Conservation (phyloP, 2,329 filamentous ascomycete species). For the Aspergillus calidoustus region DNA sequence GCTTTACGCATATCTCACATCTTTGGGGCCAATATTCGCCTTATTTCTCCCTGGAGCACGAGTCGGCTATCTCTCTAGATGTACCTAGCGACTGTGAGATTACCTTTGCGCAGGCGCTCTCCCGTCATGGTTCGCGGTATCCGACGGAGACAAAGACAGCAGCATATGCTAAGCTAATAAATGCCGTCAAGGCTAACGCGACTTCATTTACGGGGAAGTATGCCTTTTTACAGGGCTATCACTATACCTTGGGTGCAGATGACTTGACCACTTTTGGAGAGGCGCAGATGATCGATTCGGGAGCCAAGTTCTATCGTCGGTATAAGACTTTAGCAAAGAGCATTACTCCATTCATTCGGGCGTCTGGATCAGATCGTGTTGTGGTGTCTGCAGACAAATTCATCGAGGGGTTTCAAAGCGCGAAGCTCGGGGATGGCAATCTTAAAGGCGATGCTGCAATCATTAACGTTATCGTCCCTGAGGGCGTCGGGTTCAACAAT, state of each 20-base stretch:
- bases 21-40: slow-evolving; percentile 89
- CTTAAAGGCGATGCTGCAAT: slow-evolving; percentile 51
- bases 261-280: slow-evolving; percentile 71
- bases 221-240: slow-evolving; percentile 72
- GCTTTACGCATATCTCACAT: slow-evolving; percentile 64
- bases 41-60: slow-evolving; percentile 69
- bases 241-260: slow-evolving; percentile 72
- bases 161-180: slow-evolving; percentile 67
- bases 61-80: slow-evolving; percentile 64
- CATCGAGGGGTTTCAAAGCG: slow-evolving; percentile 71
- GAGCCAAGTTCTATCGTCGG: slow-evolving; percentile 73
- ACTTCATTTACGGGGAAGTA: slow-evolving; percentile 65
- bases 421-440: slow-evolving; percentile 50
- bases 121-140: slow-evolving; percentile 82
- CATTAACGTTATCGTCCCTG: slow-evolving; percentile 71
- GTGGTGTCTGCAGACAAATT: slow-evolving; percentile 76
- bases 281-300: slow-evolving; percentile 74
- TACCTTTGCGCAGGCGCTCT: slow-evolving; percentile 80
- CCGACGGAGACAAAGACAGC: slow-evolving; percentile 72
- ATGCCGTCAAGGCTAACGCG: slow-evolving; percentile 65
- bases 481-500: slow-evolving; percentile 73
- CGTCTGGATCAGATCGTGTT: slow-evolving; percentile 71
- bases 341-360: slow-evolving; percentile 71
- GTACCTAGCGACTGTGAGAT: slow-evolving; percentile 72
- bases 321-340: slow-evolving; percentile 67